These are phyloP conservation scores for Allium cepa DNA, from an alignment of 106 monocot genomes.

Conservation along the genomic window DNA sequence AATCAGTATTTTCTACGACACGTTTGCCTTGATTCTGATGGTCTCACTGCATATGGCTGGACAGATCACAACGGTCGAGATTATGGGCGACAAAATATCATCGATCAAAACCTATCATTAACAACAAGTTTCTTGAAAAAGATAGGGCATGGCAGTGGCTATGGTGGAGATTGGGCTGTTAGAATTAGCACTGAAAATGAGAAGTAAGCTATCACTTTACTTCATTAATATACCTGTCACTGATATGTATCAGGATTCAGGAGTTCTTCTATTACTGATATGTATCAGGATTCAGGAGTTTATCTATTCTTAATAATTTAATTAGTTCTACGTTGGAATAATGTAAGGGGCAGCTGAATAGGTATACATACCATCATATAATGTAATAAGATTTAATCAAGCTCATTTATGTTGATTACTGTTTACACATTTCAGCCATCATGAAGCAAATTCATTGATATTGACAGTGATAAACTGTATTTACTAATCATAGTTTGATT, in stretches of 20 bases:
- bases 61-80: slow-evolving; percentile 84
- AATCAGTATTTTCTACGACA: slow-evolving; percentile 87
- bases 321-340: not conserved
- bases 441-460: not conserved
- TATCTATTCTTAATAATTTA: too few relatives aligned
- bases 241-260: not conserved
- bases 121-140: slow-evolving; percentile 81
- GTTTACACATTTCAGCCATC: too few relatives aligned
- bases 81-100: slow-evolving; percentile 76
- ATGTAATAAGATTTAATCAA: too few relatives aligned
- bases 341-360: too few relatives aligned
- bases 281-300: not conserved
- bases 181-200: slow-evolving; percentile 46
- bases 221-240: not conserved
- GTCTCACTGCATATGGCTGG: slow-evolving; percentile 90
- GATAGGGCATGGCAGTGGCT: slow-evolving; percentile 67
- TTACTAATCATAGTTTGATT: slow-evolving; percentile 1
- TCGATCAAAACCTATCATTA: slow-evolving; percentile 55
- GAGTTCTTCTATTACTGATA: not conserved
- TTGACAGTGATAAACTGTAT: not conserved
- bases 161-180: slow-evolving; percentile 94
- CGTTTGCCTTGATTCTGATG: slow-evolving; percentile 95
- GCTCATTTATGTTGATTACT: too few relatives aligned
- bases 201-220: slow-evolving; percentile 42
- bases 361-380: too few relatives aligned